Evolutionary conservation across 2,329 filamentous ascomycete genomes (phyloP).

Genomic region (Cladophialophora exuberans): DNA sequence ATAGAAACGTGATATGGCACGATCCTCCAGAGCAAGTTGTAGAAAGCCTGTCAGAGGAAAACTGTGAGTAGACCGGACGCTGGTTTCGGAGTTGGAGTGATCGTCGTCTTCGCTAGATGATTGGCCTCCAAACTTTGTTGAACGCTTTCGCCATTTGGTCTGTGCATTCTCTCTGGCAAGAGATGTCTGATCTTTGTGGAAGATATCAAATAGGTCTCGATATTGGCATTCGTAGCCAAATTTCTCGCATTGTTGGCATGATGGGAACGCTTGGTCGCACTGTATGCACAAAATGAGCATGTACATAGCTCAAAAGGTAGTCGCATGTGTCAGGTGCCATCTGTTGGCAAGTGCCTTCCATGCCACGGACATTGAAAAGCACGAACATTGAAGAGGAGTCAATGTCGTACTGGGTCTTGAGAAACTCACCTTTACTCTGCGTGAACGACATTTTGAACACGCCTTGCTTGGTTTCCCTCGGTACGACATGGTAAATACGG

Average conservation of each 20-base stretch:
- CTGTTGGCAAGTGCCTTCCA: background rate
- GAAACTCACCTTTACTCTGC: background rate
- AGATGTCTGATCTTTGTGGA: background rate
- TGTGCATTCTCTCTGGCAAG: background rate
- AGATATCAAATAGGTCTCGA: background rate
- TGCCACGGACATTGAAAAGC: background rate
- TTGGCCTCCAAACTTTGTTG: background rate
- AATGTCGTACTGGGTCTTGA: background rate
- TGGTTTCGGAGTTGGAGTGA: background rate
- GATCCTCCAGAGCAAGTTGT: background rate
- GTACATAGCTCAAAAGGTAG: background rate
- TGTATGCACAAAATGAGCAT: background rate
- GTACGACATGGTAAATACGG: background rate
- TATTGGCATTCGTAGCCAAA: background rate
- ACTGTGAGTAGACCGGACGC: background rate
- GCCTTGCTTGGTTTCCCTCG: background rate
- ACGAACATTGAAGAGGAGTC: background rate
- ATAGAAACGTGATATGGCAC: background rate
- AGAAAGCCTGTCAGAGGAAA: background rate
- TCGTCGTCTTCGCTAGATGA: background rate
- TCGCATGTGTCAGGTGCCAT: background rate
- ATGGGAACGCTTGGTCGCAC: background rate
- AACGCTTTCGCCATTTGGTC: background rate
- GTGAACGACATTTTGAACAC: background rate
- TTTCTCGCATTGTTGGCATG: background rate